A percentile compares a stretch with the other conserved stretches of the same genome.
These are phyloP conservation scores for Quercus ilex DNA, from an alignment of 306 rosid species.

Conservation along the genomic window DNA sequence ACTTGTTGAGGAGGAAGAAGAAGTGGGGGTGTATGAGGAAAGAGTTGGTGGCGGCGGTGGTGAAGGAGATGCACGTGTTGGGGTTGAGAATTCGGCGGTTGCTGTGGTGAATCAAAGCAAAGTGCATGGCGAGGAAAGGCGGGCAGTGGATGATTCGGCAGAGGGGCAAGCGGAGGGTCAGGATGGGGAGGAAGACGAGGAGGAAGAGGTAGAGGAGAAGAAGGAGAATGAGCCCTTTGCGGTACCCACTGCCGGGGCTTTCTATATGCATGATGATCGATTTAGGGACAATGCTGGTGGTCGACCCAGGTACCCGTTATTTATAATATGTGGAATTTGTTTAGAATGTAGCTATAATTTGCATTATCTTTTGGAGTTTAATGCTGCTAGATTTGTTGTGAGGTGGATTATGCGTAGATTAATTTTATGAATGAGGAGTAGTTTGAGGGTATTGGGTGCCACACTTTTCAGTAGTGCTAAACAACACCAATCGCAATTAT, in stretches of 20 bases:
- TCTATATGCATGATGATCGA: constrained; percentile 95
- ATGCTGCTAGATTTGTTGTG: neutral
- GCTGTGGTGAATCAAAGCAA: constrained; percentile 25
- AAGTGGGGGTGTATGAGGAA: constrained; percentile 33
- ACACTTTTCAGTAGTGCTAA: neutral
- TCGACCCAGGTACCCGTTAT: constrained; percentile 53
- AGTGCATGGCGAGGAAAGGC: constrained; percentile 33
- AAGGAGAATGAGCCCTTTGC: constrained; percentile 94
- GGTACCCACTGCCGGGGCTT: constrained; percentile 97
- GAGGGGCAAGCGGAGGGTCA: constrained; percentile 36
- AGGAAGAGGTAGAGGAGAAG: constrained; percentile 54
- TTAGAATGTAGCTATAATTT: neutral
- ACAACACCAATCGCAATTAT: neutral
- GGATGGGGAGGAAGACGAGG: constrained; percentile 24
- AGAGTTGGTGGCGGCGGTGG: constrained; percentile 20
- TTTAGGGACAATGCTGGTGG: constrained; percentile 80
- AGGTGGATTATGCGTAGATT: neutral
- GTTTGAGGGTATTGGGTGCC: neutral
- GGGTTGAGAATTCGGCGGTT: constrained; percentile 26
- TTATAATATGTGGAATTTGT: neutral
- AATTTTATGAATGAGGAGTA: neutral
- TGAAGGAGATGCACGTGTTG: constrained; percentile 30
- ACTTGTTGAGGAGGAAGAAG: constrained; percentile 8
- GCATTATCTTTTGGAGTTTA: neutral
- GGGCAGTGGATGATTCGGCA: constrained; percentile 36